Percentiles rank a stretch among this genome's conserved stretches.
Conservation (phyloP, 306 rosid genomes). For the Prosopis cineraria region DNA sequence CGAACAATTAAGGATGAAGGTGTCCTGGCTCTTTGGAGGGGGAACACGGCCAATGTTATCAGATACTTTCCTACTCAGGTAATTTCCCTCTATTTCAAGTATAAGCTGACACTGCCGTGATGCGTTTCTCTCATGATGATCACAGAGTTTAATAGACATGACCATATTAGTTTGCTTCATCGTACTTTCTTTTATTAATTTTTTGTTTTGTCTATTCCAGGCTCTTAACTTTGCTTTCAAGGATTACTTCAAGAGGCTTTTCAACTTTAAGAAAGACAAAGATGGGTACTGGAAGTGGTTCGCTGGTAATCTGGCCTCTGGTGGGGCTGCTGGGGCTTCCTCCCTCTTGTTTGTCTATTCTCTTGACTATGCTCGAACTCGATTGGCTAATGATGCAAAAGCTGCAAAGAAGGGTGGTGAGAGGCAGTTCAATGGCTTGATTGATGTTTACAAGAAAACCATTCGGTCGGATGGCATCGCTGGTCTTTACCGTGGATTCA, state of each 20-base stretch:
- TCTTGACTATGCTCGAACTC: slow-evolving; percentile 81
- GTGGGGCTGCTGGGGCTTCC: slow-evolving; percentile 92
- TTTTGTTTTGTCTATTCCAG: slow-evolving; percentile 43
- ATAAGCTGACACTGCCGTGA: not conserved
- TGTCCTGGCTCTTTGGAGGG: slow-evolving; percentile 79
- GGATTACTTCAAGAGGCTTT: slow-evolving; percentile 91
- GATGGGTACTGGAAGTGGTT: slow-evolving; percentile 97
- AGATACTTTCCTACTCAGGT: slow-evolving; percentile 96
- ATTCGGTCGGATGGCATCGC: slow-evolving; percentile 77
- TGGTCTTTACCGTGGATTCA: slow-evolving; percentile 93
- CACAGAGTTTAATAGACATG: not conserved
- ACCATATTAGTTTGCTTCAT: not conserved
- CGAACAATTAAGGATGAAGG: slow-evolving; percentile 89
- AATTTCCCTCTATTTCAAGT: not conserved
- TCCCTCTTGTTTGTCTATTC: slow-evolving; percentile 82
- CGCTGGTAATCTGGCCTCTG: slow-evolving; percentile 92
- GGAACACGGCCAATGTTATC: slow-evolving; percentile 90
- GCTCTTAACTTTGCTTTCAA: slow-evolving; percentile 90
- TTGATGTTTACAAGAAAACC: slow-evolving; percentile 85
- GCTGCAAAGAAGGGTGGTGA: slow-evolving; percentile 85
- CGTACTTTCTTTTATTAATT: not conserved
- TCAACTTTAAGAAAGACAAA: slow-evolving; percentile 81
- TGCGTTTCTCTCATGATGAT: slow-evolving; percentile 13
- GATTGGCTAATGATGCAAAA: slow-evolving; percentile 81
- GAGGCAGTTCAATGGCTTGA: slow-evolving; percentile 86